Evolutionary conservation across 148 eudicot species (phyloP).

Genomic region (Talinum fruticosum): DNA sequence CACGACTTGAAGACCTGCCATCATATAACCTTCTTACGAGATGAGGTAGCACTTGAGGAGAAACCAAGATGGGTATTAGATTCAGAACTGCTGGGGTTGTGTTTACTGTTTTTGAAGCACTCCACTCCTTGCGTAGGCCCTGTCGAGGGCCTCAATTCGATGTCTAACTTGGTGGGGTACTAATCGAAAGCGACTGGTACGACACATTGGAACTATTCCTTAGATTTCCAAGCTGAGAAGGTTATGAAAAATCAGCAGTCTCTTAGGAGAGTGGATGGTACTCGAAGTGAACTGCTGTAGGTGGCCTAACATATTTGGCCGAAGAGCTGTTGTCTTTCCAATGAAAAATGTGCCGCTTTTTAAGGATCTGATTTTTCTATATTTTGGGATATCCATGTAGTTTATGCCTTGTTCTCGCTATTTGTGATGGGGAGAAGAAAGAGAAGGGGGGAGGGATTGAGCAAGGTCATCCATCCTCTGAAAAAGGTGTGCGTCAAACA

Average conservation of each 20-base stretch:
- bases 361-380: slow-evolving; percentile 18
- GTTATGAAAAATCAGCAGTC: slow-evolving; percentile 15
- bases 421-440: background rate
- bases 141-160: slow-evolving; percentile 10
- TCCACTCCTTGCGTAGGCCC: slow-evolving; percentile 13
- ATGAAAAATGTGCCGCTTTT: slow-evolving; percentile 14
- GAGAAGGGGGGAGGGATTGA: background rate
- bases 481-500: background rate
- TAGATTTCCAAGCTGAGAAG: slow-evolving; percentile 14
- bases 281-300: background rate
- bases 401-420: slow-evolving; percentile 2
- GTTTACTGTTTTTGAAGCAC: background rate
- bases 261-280: background rate
- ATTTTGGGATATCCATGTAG: slow-evolving; percentile 9
- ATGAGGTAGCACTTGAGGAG: slow-evolving; percentile 12
- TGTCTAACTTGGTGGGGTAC: slow-evolving; percentile 22
- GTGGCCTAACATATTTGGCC: background rate
- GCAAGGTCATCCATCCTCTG: background rate
- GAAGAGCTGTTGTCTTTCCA: background rate
- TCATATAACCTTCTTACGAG: slow-evolving; percentile 67
- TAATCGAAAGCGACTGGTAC: slow-evolving; percentile 11
- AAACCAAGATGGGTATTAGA: background rate
- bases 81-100: background rate
- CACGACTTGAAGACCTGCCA: slow-evolving; percentile 79
- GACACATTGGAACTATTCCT: background rate